Percentiles rank a stretch among this genome's conserved stretches.
These are phyloP conservation scores for Candida pini DNA, from an alignment of 805 yeast genomes.

Conservation along the genomic window DNA sequence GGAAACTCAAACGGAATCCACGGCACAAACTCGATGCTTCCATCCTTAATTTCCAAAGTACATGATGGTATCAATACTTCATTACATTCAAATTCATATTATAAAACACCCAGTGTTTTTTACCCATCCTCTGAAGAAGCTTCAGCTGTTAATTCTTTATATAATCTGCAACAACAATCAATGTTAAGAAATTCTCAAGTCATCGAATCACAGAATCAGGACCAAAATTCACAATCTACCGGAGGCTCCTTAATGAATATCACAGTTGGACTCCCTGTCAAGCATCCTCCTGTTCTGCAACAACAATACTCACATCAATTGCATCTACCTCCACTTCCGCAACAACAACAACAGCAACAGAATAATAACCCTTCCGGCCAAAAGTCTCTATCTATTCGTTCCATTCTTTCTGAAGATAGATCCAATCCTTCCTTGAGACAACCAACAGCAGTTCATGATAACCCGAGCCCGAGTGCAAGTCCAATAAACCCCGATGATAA, in stretches of 20 bases:
- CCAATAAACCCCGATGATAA: neutral
- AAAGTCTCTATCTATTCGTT: slow-evolving; percentile 10
- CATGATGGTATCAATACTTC: neutral
- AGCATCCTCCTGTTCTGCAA: slow-evolving; percentile 7
- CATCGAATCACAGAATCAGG: neutral
- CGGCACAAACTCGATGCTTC: too few relatives aligned
- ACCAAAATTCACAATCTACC: neutral
- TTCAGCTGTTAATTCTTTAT: slow-evolving; percentile 11
- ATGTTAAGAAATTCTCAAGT: slow-evolving; percentile 1
- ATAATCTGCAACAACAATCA: slow-evolving; percentile 12
- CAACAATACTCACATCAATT: neutral
- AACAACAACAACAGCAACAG: neutral
- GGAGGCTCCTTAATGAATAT: neutral
- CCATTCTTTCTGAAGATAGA: slow-evolving; percentile 9
- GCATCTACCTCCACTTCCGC: neutral
- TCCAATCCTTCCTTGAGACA: neutral
- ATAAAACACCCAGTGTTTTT: too few relatives aligned
- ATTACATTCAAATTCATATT: neutral
- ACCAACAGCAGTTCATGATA: neutral
- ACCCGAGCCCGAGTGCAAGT: neutral
- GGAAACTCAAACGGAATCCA: too few relatives aligned
- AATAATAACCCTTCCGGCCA: neutral
- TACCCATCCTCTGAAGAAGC: too few relatives aligned
- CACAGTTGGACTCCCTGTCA: too few relatives aligned
- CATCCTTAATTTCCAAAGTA: slow-evolving; percentile 4